Evolutionary conservation across 305 asterid genomes (phyloP).

Genomic region (Solanum aculeatissimum): DNA sequence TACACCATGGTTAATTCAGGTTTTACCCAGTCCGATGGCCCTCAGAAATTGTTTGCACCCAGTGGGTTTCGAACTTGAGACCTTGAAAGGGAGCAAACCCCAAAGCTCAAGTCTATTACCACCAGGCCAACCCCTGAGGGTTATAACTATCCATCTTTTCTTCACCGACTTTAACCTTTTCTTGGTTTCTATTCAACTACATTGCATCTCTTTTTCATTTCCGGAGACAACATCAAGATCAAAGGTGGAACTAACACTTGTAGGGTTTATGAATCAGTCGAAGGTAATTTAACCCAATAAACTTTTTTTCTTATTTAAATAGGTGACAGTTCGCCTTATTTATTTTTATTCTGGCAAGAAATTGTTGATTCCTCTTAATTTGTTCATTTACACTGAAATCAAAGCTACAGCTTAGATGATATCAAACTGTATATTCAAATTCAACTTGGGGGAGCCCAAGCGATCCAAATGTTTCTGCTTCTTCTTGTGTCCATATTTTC

Average conservation of each 20-base stretch:
- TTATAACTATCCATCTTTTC: no score
- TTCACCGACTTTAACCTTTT: not conserved
- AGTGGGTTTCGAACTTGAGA: no score
- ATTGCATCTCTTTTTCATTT: not conserved
- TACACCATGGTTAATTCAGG: no score
- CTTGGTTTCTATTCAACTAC: not conserved
- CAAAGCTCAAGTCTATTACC: no score
- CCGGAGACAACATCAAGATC: not conserved
- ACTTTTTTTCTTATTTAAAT: not conserved
- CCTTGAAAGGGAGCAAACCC: no score
- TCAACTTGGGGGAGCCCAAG: not conserved
- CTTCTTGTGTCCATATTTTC: not conserved
- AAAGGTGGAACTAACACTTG: not conserved
- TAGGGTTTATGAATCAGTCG: not conserved
- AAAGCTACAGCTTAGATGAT: not conserved
- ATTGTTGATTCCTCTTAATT: not conserved
- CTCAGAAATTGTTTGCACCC: no score
- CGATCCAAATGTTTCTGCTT: not conserved
- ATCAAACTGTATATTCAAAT: not conserved
- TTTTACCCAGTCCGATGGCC: no score
- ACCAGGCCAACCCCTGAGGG: no score
- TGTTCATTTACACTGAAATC: not conserved
- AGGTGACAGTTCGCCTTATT: not conserved
- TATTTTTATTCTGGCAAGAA: not conserved
- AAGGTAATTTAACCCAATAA: not conserved